Evolutionary conservation across 371 early-diverging fungal genomes (phyloP), one percentile per base, ranked within the genome.

Genomic region (Nematocida sp.): DNA sequence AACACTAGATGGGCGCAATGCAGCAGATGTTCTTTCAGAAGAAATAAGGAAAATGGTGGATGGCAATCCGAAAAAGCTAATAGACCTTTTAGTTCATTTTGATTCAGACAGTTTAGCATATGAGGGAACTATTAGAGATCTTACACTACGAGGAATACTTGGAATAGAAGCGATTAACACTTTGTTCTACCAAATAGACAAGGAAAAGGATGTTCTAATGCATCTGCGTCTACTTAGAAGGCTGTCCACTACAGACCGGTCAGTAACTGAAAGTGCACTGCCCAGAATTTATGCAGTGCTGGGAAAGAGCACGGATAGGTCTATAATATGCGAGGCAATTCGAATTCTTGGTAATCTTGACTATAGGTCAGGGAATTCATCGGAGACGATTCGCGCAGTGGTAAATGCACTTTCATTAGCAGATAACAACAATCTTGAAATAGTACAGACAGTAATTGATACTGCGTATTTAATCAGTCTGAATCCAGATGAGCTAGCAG

Each of bases 91-190:
- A 15, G 3, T 78, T 6, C 55, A 56, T 23, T 78, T 78, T 70
- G 80, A 78, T 52, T 18, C 50, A 6, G 60, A 27, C n/a, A 62
- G 44, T 4, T 70, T 78, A n/a, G 20, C 80, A 6, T 78, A 78
- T 45, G 55, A 60, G 11, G 80, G 80, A 9, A 66, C 71, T 44
- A 57, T 78, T 47, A 7, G 80, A 67, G 80, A 78, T 4, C 72
- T 78, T 13, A 42, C 80, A 11, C 69, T 78, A 3, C 15, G 80
- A 61, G 80, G 80, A 20, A 70, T 78, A 18, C 62, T 78, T 4
- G 70, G 70, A 9, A 40, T 70, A 11, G 60, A 70, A 18, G 71
- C 33, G 27, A 25, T 78, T 4, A 46, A 54, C 27, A 45, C 42
- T 27, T 5, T 78, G 13, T 57, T 78, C 40, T 47, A 50, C 3